These are phyloP conservation scores for Phoma herbarum DNA, from an alignment of 2,329 filamentous ascomycete species.

Conservation along the genomic window DNA sequence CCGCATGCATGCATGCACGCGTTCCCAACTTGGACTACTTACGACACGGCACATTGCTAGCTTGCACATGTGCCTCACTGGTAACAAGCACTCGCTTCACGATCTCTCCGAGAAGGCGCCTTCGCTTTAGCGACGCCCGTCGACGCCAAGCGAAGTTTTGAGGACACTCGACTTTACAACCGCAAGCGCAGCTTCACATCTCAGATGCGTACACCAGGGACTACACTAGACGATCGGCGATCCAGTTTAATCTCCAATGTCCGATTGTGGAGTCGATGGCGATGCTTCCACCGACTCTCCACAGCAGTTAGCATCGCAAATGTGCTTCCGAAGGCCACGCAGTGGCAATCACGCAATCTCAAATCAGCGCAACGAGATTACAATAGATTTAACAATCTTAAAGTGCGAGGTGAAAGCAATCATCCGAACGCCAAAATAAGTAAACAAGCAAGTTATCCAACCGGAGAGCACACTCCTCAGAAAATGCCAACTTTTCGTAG, in stretches of 20 bases:
- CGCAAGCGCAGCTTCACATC: neutral
- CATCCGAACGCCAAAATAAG: neutral
- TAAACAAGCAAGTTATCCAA: neutral
- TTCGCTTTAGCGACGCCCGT: neutral
- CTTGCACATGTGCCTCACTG: neutral
- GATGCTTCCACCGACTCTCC: neutral
- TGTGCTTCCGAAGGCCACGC: neutral
- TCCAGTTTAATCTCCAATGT: neutral
- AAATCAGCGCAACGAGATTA: neutral
- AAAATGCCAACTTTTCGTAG: neutral
- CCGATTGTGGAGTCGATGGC: neutral
- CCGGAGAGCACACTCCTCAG: neutral
- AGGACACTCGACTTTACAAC: neutral
- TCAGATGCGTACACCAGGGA: neutral
- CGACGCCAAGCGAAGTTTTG: neutral
- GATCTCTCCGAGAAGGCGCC: slow-evolving; percentile 6
- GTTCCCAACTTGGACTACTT: neutral
- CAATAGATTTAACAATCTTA: neutral
- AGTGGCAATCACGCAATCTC: neutral
- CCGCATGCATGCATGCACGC: neutral
- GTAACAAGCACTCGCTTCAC: neutral
- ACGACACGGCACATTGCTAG: slow-evolving; percentile 4
- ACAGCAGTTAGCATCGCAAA: neutral
- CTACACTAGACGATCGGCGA: neutral
- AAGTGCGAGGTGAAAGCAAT: neutral